Conservation (phyloP, 2,329 filamentous ascomycete genomes). For the Sarocladium kiliense region DNA sequence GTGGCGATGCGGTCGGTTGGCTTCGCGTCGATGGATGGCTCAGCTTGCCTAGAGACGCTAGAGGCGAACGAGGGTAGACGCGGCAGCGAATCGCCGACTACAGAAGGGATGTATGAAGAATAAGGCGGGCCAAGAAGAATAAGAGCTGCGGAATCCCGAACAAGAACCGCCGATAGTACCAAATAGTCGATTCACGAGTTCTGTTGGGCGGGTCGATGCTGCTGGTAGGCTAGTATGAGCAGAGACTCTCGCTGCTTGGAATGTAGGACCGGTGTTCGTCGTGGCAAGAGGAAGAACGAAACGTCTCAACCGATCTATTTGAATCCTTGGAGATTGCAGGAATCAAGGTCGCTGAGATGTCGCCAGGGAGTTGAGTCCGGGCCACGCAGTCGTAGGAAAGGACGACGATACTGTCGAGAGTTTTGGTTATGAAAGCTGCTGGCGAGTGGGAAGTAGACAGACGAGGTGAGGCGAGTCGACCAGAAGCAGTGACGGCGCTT, state of each 20-base stretch:
- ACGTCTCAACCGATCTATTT: too few relatives aligned
- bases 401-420: not conserved
- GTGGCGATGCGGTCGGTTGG: constrained; percentile 8
- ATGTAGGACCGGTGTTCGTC: too few relatives aligned
- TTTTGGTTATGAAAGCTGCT: not conserved
- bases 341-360: too few relatives aligned
- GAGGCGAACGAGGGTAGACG: not conserved
- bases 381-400: not conserved
- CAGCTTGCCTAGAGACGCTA: constrained; percentile 6
- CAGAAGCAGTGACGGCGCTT: constrained; percentile 3
- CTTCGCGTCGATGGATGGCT: constrained; percentile 2
- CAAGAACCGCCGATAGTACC: not conserved
- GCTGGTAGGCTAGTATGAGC: too few relatives aligned
- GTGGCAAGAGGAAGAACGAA: not conserved
- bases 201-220: too few relatives aligned
- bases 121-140: not conserved
- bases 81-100: constrained; percentile 1
- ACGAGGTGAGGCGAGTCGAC: not conserved
- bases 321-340: too few relatives aligned
- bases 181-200: too few relatives aligned
- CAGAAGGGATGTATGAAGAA: not conserved
- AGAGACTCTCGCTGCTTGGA: too few relatives aligned
- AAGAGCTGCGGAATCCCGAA: not conserved
- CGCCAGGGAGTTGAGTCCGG: not conserved
- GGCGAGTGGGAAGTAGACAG: not conserved